These are phyloP conservation scores for Colletotrichum higginsianum DNA, from an alignment of 2,329 filamentous ascomycete species.

Conservation along the genomic window DNA sequence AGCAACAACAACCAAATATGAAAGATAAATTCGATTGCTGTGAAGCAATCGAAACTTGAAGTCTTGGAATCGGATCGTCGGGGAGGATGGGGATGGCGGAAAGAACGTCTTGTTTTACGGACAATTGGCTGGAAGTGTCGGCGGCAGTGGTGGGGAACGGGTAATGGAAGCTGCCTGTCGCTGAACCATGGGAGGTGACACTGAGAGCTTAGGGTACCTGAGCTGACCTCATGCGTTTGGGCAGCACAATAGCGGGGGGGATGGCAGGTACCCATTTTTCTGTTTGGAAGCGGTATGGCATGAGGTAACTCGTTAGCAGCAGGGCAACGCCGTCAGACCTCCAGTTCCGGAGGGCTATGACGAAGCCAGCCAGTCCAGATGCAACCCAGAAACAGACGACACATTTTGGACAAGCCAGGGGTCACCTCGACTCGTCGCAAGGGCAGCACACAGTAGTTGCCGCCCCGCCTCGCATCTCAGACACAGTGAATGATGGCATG, in stretches of 20 bases:
- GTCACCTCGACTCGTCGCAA: constrained; percentile 5
- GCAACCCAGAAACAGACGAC: constrained; percentile 21
- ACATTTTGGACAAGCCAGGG: constrained; percentile 12
- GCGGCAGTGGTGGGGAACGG: constrained; percentile 40
- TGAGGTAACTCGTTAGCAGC: constrained; percentile 38
- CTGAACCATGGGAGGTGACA: constrained; percentile 35
- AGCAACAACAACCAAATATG: not conserved
- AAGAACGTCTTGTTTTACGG: constrained; percentile 32
- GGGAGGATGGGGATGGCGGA: constrained; percentile 29
- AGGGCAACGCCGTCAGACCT: constrained; percentile 32
- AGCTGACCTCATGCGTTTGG: constrained; percentile 36
- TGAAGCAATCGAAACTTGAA: not conserved
- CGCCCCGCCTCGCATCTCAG: not conserved
- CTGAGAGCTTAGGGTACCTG: constrained; percentile 25
- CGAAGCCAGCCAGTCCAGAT: constrained; percentile 34
- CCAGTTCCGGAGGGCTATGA: constrained; percentile 40
- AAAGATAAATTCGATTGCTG: not conserved
- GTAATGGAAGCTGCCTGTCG: constrained; percentile 37
- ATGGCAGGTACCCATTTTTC: constrained; percentile 23
- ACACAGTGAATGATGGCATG: not conserved
- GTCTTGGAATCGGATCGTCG: constrained; percentile 22
- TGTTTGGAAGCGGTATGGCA: constrained; percentile 3
- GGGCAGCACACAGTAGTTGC: constrained; percentile 3
- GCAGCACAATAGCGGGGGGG: constrained; percentile 32
- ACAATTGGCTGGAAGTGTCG: constrained; percentile 37